Evolutionary conservation across 1,139 yeast species (phyloP), one percentile per base, ranked within the genome.

Genomic region (Blastobotrys capitulatus): DNA sequence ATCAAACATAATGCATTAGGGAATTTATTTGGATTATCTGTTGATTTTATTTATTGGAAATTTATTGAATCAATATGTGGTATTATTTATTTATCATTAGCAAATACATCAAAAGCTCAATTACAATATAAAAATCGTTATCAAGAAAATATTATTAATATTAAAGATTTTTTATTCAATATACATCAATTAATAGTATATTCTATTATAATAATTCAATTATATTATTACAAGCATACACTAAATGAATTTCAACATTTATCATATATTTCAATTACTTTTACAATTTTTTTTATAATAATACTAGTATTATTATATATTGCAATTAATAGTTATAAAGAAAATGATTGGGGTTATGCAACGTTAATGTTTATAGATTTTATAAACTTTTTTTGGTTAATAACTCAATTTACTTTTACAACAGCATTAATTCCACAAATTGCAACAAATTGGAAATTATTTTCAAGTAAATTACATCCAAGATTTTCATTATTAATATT

Each of bases 361-460:
- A 52, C 54, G 2, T 15, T 55, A 27, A 51, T 46, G 48, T 53
- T 54, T 50, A 50, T 59, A 1, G 62, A 59, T 38, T 50, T 42
- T 18, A 54, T 54, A 12, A 54, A 56, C 44, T 52, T 54, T 47
- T 19, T 58, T 3, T 55, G 58, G 43, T 15, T 47, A 19, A 51
- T 55, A 1, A 55, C 53, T 18, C 45, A 51, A 27, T 47, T 54
- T 10, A 43, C 48, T 6, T 49, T 46, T 4, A 45, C 49, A 20
- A 42, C 47, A 5, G 31, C 47, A 12, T 50, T 50, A 32, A 19
- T 53, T 7, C 59, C 61, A 1, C 60, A 56, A 44, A 37, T 58
- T 10, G 52, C 57, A 8, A 48, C 53, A 40, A 56, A 58, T 38
- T 57, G 53, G 51, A 44, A 48, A 38, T 45, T 43, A 8, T 45